Evolutionary conservation across 2,329 filamentous ascomycete species (phyloP).

Genomic region (Penicillium oxalicum): DNA sequence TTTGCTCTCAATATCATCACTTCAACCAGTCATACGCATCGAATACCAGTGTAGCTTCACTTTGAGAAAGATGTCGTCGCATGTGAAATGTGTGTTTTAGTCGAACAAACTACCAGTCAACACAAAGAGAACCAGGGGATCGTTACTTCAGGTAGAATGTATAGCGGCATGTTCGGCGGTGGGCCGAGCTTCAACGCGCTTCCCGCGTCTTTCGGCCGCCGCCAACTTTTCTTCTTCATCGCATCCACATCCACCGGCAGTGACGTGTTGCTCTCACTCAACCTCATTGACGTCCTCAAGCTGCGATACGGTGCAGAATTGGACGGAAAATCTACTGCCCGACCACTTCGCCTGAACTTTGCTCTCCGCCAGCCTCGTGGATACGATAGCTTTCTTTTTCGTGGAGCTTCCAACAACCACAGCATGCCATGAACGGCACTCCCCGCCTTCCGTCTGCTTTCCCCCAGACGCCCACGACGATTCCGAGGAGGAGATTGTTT

Average conservation of each 20-base stretch:
- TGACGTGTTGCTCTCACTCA: not conserved
- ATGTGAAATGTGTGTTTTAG: not conserved
- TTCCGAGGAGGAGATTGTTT: slow-evolving; percentile 33
- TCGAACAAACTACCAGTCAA: not conserved
- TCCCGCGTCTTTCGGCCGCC: slow-evolving; percentile 22
- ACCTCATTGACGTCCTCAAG: not conserved
- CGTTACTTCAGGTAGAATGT: slow-evolving; percentile 3
- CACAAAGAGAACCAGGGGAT: not conserved
- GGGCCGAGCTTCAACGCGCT: slow-evolving; percentile 23
- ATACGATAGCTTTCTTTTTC: slow-evolving; percentile 8
- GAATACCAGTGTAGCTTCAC: too few species aligned
- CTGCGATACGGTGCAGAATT: not conserved
- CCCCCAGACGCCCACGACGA: slow-evolving; percentile 63
- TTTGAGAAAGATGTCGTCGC: too few species aligned
- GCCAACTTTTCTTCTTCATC: slow-evolving; percentile 17
- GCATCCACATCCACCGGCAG: not conserved
- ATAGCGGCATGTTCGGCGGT: slow-evolving; percentile 14
- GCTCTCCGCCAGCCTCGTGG: not conserved
- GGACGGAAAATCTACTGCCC: not conserved
- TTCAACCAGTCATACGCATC: too few species aligned
- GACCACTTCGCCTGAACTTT: not conserved
- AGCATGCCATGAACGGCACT: slow-evolving; percentile 75
- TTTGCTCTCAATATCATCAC: too few species aligned
- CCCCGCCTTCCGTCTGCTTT: slow-evolving; percentile 77
- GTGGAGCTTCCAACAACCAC: slow-evolving; percentile 20